Conservation (phyloP, 169 alveolate genomes). For the Cryptosporidium parvum region DNA sequence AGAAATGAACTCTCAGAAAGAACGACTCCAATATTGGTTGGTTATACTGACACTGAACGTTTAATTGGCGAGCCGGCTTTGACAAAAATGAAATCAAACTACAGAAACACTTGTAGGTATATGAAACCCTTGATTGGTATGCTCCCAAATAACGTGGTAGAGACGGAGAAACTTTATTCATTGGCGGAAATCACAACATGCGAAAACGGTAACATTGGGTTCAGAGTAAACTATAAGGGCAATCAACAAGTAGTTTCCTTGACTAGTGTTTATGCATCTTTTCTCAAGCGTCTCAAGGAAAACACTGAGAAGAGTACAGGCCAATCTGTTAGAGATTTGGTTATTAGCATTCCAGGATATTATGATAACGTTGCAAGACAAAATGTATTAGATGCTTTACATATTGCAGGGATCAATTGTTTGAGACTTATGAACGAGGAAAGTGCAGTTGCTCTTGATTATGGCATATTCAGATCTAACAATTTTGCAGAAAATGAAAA, state of each 20-base stretch:
- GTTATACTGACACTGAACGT: slow-evolving; percentile 91
- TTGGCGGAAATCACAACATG: slow-evolving; percentile 55
- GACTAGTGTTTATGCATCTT: slow-evolving; percentile 66
- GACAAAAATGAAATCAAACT: slow-evolving; percentile 87
- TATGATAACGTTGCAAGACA: slow-evolving; percentile 72
- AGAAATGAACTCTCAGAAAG: slow-evolving; percentile 95
- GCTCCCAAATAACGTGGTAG: slow-evolving; percentile 75
- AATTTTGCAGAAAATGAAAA: slow-evolving; percentile 91
- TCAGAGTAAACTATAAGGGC: slow-evolving; percentile 72
- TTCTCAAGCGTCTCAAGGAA: slow-evolving; percentile 57
- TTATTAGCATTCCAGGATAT: slow-evolving; percentile 69
- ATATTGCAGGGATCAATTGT: slow-evolving; percentile 93
- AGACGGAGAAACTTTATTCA: slow-evolving; percentile 26
- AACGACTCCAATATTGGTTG: slow-evolving; percentile 93
- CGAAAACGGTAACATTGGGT: slow-evolving; percentile 79
- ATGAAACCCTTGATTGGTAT: slow-evolving; percentile 90
- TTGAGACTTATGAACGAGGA: slow-evolving; percentile 94
- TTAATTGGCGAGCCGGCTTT: slow-evolving; percentile 93
- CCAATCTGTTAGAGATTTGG: slow-evolving; percentile 57
- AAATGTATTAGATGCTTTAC: slow-evolving; percentile 90
- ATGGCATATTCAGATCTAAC: slow-evolving; percentile 95
- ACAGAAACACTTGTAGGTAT: slow-evolving; percentile 90
- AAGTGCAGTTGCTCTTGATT: slow-evolving; percentile 96
- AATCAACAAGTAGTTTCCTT: slow-evolving; percentile 28
- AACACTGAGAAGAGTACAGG: slow-evolving; percentile 71